phyloP scores from a whole-genome alignment of 495 filamentous ascomycete genomes.

The Glarea lozoyensis region DNA sequence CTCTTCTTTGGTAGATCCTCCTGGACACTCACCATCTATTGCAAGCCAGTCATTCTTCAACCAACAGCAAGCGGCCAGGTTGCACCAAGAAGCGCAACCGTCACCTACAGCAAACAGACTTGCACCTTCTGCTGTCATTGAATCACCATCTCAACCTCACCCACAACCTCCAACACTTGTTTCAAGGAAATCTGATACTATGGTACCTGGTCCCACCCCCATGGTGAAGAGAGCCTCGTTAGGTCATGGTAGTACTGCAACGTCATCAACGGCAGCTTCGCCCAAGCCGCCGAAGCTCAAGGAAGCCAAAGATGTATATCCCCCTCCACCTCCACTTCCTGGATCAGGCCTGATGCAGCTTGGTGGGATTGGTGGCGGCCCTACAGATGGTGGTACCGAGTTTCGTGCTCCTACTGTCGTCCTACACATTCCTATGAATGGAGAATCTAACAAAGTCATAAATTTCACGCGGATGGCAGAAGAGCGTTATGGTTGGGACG shows the following conservation, averaged over 20 bases:
- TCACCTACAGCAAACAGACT: slow-evolving; percentile 18
- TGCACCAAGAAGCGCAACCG: slow-evolving; percentile 20
- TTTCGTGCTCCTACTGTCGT: slow-evolving; percentile 68
- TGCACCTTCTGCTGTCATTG: slow-evolving; percentile 9
- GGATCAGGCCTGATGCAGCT: slow-evolving; percentile 60
- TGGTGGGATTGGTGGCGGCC: slow-evolving; percentile 31
- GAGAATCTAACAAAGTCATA: slow-evolving; percentile 77
- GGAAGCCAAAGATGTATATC: slow-evolving; percentile 15
- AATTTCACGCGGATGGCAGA: slow-evolving; percentile 93
- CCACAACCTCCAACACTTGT: slow-evolving; percentile 10
- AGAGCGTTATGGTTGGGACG: slow-evolving; percentile 88
- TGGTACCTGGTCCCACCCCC: not conserved
- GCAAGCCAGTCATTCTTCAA: slow-evolving; percentile 33
- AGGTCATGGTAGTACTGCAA: slow-evolving; percentile 30
- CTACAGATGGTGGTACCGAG: slow-evolving; percentile 25
- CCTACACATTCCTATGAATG: slow-evolving; percentile 69
- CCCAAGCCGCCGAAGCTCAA: slow-evolving; percentile 45
- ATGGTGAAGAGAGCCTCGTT: slow-evolving; percentile 26
- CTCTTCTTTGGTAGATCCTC: slow-evolving; percentile 82
- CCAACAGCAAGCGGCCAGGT: slow-evolving; percentile 21
- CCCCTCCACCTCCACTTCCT: slow-evolving; percentile 42
- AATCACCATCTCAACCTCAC: slow-evolving; percentile 12
- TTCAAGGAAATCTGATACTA: not conserved
- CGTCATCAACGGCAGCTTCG: slow-evolving; percentile 48
- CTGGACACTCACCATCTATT: slow-evolving; percentile 36